Evolutionary conservation across 1,284 basidiomycete species (phyloP).

Genomic region (Schizophyllum amplum): DNA sequence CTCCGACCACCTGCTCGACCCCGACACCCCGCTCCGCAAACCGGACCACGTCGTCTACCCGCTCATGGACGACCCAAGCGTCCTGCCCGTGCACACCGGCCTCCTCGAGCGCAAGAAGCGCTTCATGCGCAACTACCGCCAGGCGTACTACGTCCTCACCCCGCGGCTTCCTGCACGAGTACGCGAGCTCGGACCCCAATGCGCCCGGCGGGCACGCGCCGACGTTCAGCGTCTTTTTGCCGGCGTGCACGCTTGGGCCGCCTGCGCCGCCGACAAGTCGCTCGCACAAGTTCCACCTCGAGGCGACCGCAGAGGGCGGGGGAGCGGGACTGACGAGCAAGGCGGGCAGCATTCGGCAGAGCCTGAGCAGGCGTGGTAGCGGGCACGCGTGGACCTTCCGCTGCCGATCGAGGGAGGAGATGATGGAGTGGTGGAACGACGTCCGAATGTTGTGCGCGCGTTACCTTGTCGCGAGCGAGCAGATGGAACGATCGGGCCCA

Average conservation of each 20-base stretch:
- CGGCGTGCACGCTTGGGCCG: slow-evolving; percentile 93
- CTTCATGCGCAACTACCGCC: slow-evolving; percentile 86
- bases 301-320: slow-evolving; percentile 81
- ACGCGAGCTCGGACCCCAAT: slow-evolving; percentile 71
- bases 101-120: slow-evolving; percentile 95
- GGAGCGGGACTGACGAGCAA: slow-evolving; percentile 29
- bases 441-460: slow-evolving; percentile 93
- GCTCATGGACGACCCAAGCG: slow-evolving; percentile 87
- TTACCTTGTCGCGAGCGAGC: slow-evolving; percentile 92
- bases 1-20: slow-evolving; percentile 93
- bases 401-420: slow-evolving; percentile 85
- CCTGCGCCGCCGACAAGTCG: slow-evolving; percentile 67
- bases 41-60: slow-evolving; percentile 83
- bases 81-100: slow-evolving; percentile 85
- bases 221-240: slow-evolving; percentile 87
- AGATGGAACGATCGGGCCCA: slow-evolving; percentile 89
- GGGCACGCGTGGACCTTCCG: slow-evolving; percentile 88
- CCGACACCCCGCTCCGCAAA: slow-evolving; percentile 88
- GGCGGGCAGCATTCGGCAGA: slow-evolving; percentile 40
- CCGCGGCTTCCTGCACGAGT: slow-evolving; percentile 94
- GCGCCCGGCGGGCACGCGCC: slow-evolving; percentile 52
- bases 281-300: slow-evolving; percentile 97
- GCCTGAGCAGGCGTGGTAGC: slow-evolving; percentile 29
- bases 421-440: slow-evolving; percentile 99
- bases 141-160: slow-evolving; percentile 92